These are phyloP conservation scores for Choiromyces venosus DNA, from an alignment of 495 filamentous ascomycete species.

Conservation along the genomic window DNA sequence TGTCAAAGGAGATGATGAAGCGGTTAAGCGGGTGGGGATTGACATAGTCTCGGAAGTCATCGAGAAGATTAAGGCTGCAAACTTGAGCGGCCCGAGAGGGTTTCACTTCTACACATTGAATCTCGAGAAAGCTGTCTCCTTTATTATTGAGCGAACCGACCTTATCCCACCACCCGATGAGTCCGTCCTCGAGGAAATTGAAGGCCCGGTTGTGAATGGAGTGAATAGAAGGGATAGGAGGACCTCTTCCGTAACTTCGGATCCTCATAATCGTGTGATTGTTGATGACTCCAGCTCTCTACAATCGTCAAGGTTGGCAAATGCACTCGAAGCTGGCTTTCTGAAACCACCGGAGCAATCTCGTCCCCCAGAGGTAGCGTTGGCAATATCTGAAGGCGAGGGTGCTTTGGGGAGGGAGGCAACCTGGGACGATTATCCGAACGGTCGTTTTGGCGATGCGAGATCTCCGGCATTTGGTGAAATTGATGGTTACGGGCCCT, in stretches of 20 bases:
- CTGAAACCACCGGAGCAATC: slow-evolving; percentile 44
- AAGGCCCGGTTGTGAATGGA: slow-evolving; percentile 44
- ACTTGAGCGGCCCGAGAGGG: slow-evolving; percentile 57
- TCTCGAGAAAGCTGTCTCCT: slow-evolving; percentile 90
- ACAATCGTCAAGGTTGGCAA: slow-evolving; percentile 47
- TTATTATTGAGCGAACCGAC: slow-evolving; percentile 79
- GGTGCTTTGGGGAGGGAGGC: slow-evolving; percentile 89
- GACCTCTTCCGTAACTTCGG: slow-evolving; percentile 52
- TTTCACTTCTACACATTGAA: slow-evolving; percentile 99
- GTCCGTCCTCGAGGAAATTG: slow-evolving; percentile 47
- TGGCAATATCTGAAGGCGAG: slow-evolving; percentile 88
- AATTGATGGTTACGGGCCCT: slow-evolving; percentile 91
- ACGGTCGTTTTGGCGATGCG: slow-evolving; percentile 94
- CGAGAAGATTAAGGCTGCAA: slow-evolving; percentile 59
- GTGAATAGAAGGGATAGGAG: slow-evolving; percentile 47
- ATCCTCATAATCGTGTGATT: slow-evolving; percentile 78
- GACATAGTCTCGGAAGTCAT: slow-evolving; percentile 68
- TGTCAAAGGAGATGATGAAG: slow-evolving; percentile 83
- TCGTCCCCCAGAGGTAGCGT: slow-evolving; percentile 45
- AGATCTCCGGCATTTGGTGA: slow-evolving; percentile 86
- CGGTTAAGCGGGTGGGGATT: slow-evolving; percentile 70
- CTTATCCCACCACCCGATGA: slow-evolving; percentile 63
- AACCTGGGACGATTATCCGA: slow-evolving; percentile 98
- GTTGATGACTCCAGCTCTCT: slow-evolving; percentile 63
- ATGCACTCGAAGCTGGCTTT: slow-evolving; percentile 59